These are phyloP conservation scores for Aureobasidium vineae DNA, from an alignment of 2,329 filamentous ascomycete species.

Conservation along the genomic window DNA sequence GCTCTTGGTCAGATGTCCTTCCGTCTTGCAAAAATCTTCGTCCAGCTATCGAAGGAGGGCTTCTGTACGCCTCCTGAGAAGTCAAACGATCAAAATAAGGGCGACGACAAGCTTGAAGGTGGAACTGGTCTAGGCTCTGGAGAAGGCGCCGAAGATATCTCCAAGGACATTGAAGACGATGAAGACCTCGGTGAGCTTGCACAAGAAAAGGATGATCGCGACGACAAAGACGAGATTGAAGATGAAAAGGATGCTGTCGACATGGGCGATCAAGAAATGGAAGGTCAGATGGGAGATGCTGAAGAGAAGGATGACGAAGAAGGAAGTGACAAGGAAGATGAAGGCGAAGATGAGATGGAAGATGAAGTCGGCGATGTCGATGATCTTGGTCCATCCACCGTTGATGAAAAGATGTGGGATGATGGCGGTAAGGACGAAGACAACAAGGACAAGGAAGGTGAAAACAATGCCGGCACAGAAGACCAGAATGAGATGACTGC, in stretches of 20 bases:
- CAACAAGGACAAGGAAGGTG: conserved; percentile 76
- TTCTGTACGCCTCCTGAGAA: conserved; percentile 91
- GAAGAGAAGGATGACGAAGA: conserved; percentile 46
- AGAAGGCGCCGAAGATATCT: conserved; percentile 94
- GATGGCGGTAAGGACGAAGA: conserved; percentile 66
- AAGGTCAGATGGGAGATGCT: conserved; percentile 73
- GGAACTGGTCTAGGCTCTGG: conserved; percentile 95
- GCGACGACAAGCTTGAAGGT: conserved; percentile 74
- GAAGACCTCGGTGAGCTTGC: conserved; percentile 91
- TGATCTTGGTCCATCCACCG: conserved; percentile 80
- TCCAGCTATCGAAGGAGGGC: conserved; percentile 74
- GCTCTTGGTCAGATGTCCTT: conserved; percentile 72
- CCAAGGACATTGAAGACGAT: conserved; percentile 91
- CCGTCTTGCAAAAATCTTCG: conserved; percentile 72
- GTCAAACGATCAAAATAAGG: conserved; percentile 42
- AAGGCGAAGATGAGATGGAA: conserved; percentile 71
- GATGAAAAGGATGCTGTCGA: conserved; percentile 84
- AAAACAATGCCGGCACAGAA: conserved; percentile 53
- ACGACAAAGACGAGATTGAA: conserved; percentile 61
- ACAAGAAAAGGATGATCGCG: conserved; percentile 68
- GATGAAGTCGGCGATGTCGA: conserved; percentile 90
- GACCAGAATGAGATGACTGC: conserved; percentile 48
- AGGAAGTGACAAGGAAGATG: conserved; percentile 62
- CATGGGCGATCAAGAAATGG: conserved; percentile 87
- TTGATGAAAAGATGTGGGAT: conserved; percentile 99